Percentiles rank a stretch among this genome's conserved stretches.
phyloP scores from a whole-genome alignment of 805 yeast genomes.

The Debaryomyces prosopidis region DNA sequence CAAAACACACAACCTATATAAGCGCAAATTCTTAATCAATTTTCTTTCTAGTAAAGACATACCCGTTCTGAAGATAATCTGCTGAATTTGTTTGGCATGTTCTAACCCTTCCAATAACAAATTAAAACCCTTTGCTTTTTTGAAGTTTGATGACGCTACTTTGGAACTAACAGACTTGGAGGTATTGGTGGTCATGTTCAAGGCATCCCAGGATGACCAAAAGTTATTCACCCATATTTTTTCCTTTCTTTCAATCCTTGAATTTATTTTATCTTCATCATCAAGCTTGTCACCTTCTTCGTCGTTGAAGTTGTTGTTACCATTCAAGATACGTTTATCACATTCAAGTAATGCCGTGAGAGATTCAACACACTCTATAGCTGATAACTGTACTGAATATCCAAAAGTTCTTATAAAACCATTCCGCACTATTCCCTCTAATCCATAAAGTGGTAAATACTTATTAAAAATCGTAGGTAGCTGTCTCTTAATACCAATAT shows the following conservation, averaged over 20 bases:
- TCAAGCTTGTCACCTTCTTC: conserved; percentile 16
- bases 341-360: conserved; percentile 80
- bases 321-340: conserved; percentile 36
- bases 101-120: conserved; percentile 69
- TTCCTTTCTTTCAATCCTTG: conserved; percentile 43
- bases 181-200: conserved; percentile 32
- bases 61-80: conserved; percentile 82
- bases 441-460: conserved; percentile 72
- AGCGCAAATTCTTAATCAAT: conserved; percentile 71
- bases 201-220: conserved; percentile 62
- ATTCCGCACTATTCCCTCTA: conserved; percentile 78
- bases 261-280: conserved; percentile 24
- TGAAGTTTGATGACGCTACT: conserved; percentile 13
- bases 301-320: conserved; percentile 20
- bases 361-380: conserved; percentile 91
- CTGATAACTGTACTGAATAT: conserved; percentile 81
- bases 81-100: conserved; percentile 81
- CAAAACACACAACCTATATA: conserved; percentile 82
- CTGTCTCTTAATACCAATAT: conserved; percentile 71
- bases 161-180: conserved; percentile 11
- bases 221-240: conserved; percentile 73
- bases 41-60: conserved; percentile 85
- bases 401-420: conserved; percentile 90
- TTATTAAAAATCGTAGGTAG: conserved; percentile 67
- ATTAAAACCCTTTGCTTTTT: conserved; percentile 47